A percentile compares a stretch with the other conserved stretches of the same genome.
Evolutionary conservation across 2,329 filamentous ascomycete species (phyloP).

Genomic region (Aureobasidium namibiae): DNA sequence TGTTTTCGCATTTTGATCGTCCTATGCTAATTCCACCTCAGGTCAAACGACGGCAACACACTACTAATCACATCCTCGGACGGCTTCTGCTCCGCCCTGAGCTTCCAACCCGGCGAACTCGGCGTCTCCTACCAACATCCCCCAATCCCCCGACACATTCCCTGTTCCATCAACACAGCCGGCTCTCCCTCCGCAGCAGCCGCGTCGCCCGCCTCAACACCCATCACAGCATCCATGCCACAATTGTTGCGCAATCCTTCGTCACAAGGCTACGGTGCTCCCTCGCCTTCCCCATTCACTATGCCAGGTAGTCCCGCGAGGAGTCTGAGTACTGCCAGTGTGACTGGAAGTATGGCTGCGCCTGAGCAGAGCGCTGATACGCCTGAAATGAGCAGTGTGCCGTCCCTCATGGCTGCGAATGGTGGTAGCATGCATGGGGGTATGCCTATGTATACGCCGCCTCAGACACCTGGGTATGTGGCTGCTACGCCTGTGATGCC

Average conservation of each 20-base stretch:
- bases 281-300: constrained; percentile 14
- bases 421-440: constrained; percentile 32
- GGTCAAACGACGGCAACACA: constrained; percentile 68
- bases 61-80: constrained; percentile 96
- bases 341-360: constrained; percentile 21
- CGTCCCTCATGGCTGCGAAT: constrained; percentile 66
- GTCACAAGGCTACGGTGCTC: constrained; percentile 13
- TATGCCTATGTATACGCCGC: constrained; percentile 78
- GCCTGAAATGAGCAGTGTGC: constrained; percentile 68
- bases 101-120: constrained; percentile 75
- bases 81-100: constrained; percentile 88
- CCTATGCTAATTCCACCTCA: constrained; percentile 29
- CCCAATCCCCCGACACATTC: constrained; percentile 28
- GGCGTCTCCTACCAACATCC: constrained; percentile 73
- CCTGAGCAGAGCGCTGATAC: constrained; percentile 51
- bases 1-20: neutral
- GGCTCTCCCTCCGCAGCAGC: constrained; percentile 21
- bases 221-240: constrained; percentile 8
- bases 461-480: constrained; percentile 63
- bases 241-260: constrained; percentile 13
- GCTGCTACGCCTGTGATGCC: constrained; percentile 37
- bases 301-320: constrained; percentile 16
- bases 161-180: constrained; percentile 25
- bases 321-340: constrained; percentile 14
- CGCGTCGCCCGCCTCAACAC: constrained; percentile 24